phyloP scores from a whole-genome alignment of 176 grass and related monocot species.

The Avena atlantica region DNA sequence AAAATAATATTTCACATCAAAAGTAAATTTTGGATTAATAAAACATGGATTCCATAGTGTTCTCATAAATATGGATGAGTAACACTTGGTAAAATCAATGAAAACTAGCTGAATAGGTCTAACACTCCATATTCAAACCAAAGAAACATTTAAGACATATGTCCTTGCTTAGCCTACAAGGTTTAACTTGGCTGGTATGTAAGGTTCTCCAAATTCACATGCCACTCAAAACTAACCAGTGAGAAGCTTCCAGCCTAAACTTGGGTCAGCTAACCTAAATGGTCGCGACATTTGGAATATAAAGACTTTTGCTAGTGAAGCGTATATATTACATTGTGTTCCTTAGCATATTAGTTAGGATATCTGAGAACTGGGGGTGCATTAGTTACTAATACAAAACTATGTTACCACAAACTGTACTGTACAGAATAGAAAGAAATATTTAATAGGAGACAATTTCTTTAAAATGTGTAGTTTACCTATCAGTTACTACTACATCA shows the following conservation, averaged over 20 bases:
- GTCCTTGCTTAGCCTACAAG: neutral
- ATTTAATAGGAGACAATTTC: neutral
- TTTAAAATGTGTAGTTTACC: neutral
- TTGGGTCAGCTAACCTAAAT: neutral
- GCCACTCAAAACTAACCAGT: neutral
- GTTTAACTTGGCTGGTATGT: neutral
- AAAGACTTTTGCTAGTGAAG: neutral
- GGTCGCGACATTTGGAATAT: neutral
- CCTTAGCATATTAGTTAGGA: neutral
- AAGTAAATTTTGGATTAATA: neutral
- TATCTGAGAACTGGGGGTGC: neutral
- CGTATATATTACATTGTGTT: neutral
- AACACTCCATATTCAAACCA: neutral
- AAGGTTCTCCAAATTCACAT: conserved; percentile 17
- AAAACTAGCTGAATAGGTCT: neutral
- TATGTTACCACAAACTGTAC: neutral
- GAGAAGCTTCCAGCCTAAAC: neutral
- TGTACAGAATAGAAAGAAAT: neutral
- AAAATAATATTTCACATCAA: neutral
- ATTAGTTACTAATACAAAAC: neutral
- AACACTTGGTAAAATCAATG: conserved; percentile 2
- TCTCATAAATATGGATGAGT: neutral
- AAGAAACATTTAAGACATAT: neutral
- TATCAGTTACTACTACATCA: neutral
- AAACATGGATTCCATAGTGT: conserved; percentile 11